Percentiles rank a stretch among this genome's conserved stretches.
Evolutionary conservation across 2,329 filamentous ascomycete species (phyloP).

Genomic region (Apiospora aurea): DNA sequence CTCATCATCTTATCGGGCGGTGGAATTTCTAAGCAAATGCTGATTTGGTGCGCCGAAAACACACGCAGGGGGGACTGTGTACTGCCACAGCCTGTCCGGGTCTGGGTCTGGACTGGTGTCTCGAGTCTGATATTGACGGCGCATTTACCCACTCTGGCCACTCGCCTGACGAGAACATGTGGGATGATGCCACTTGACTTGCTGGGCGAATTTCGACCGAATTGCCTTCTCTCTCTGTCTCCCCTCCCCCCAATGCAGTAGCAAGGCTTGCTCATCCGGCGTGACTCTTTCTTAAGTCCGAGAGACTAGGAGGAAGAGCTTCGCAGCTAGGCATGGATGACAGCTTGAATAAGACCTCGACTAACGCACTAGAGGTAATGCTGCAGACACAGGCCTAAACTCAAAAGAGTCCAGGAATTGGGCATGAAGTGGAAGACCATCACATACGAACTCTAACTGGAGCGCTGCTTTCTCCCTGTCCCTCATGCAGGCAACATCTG

Average conservation of each 20-base stretch:
- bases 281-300: conserved; percentile 10
- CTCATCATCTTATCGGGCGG: neutral
- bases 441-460: conserved; percentile 15
- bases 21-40: conserved; percentile 21
- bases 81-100: conserved; percentile 3
- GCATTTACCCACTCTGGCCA: conserved; percentile 4
- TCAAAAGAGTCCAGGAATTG: conserved; percentile 14
- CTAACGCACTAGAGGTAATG: neutral
- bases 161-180: conserved; percentile 16
- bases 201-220: conserved; percentile 1
- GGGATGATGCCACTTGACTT: conserved; percentile 15
- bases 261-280: conserved; percentile 5
- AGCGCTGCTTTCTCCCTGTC: neutral
- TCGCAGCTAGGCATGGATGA: conserved; percentile 13
- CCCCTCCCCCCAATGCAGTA: neutral
- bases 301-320: conserved; percentile 5
- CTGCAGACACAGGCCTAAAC: neutral
- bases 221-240: neutral
- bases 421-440: conserved; percentile 6
- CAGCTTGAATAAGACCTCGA: conserved; percentile 18
- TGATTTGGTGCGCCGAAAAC: conserved; percentile 1
- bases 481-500: neutral
- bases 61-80: neutral
- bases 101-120: conserved; percentile 19
- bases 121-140: neutral